Percentiles rank a stretch among this genome's conserved stretches.
Conservation (phyloP, 1,284 basidiomycete genomes). For the Rhodotorula sp. region DNA sequence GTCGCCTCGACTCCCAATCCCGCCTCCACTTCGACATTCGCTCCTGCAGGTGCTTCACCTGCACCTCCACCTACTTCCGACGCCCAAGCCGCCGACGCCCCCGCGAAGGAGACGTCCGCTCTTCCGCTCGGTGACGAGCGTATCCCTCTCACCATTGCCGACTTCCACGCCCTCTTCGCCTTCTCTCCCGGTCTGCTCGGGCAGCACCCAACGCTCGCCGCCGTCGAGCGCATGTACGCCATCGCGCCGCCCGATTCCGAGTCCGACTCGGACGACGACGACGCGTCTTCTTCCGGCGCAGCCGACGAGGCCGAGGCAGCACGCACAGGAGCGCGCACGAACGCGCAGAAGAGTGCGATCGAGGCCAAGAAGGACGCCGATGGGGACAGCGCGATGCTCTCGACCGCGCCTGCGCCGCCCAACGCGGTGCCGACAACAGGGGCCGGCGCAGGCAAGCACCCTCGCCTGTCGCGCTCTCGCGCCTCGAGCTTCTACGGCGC, state of each 20-base stretch:
- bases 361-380: not conserved
- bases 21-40: slow-evolving; percentile 13
- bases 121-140: not conserved
- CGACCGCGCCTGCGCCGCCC: not conserved
- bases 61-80: not conserved
- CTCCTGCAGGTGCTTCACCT: slow-evolving; percentile 8
- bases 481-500: slow-evolving; percentile 21
- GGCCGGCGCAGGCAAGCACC: slow-evolving; percentile 22
- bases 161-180: slow-evolving; percentile 40
- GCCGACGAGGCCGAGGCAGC: not conserved
- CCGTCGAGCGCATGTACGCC: slow-evolving; percentile 39
- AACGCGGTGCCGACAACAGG: not conserved
- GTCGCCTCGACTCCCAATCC: slow-evolving; percentile 7
- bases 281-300: not conserved
- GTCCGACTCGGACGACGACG: slow-evolving; percentile 16
- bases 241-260: slow-evolving; percentile 25
- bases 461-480: slow-evolving; percentile 25
- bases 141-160: slow-evolving; percentile 24
- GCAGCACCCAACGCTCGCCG: slow-evolving; percentile 20
- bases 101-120: not conserved
- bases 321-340: not conserved
- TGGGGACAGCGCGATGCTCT: slow-evolving; percentile 6
- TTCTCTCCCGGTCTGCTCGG: slow-evolving; percentile 34
- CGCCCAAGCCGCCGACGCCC: not conserved
- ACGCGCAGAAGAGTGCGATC: not conserved